Base-by-base conservation (phyloP, 2,329 filamentous ascomycete species). In the Calonectria leucothoes region DNA sequence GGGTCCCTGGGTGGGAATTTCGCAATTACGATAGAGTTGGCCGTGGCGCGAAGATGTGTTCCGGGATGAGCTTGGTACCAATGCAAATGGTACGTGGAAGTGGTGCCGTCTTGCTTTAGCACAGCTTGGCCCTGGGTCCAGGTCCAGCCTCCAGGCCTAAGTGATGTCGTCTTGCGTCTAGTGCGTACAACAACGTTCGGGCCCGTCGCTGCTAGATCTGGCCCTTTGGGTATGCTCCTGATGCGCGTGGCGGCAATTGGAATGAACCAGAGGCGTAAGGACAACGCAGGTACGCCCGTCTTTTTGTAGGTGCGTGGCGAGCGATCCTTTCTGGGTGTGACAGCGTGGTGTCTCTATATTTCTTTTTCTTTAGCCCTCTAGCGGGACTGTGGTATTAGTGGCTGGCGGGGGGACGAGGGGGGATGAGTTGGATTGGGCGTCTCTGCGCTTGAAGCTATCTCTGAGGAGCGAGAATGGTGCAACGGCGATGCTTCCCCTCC, bases 11-110 rank as follows among this genome's bases (percentile, higher is more conserved):
- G 29, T 37, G 66, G 31, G 66, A 69, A 57, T 51, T 48, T 59
- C 37, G 39, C 51, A 59, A 69, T 69, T 48, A 57, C 52, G 52
- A 61, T 69, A 51, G 66, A 68, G 66, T 69, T 69, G 66, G 31
- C 6, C 39, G 52, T 69, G 52, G 66, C 52, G 66, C 27, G 52
- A 61, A 61, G 66, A 61, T 61, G 66, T 51, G 39, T 31, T 49
- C 66, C 66, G 66, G 52, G 66, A 69, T 6, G 31, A 69, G 52
- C 35, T 59, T 61, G 66, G 66, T 37, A 55, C 39, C 52, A 69
- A 69, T 31, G 52, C 52, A 69, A 57, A 61, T 20, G 20, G 66
- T 57, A 29, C 48, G 51, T 45, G 48, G 64, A 52, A 33, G 64
- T 37, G 25, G 31, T 67, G 31, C 45, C 48, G 33, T 51, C 49